A percentile compares a stretch with the other conserved stretches of the same genome.
phyloP scores from a whole-genome alignment of 2,329 filamentous ascomycete genomes.

The Fonsecaea erecta region DNA sequence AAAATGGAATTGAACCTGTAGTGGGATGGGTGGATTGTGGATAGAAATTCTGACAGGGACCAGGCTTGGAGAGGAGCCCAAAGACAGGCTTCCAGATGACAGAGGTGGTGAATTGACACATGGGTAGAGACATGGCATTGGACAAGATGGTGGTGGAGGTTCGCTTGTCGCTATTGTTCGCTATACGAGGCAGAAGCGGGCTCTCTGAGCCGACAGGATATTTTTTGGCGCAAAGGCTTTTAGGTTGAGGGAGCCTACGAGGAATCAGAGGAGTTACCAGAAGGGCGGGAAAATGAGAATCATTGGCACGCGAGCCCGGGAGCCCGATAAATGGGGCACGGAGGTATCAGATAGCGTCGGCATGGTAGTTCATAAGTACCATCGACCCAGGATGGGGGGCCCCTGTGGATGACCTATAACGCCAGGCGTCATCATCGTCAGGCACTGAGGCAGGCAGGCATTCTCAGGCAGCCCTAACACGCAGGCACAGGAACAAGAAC shows the following conservation, averaged over 20 bases:
- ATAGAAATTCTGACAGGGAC: conserved; percentile 29
- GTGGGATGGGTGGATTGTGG: conserved; percentile 25
- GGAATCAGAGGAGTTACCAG: not conserved
- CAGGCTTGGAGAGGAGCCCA: conserved; percentile 17
- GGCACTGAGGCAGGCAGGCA: not conserved
- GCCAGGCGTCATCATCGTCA: not conserved
- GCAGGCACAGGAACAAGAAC: not conserved
- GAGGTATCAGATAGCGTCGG: not conserved
- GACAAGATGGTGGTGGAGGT: conserved; percentile 4
- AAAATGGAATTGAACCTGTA: conserved; percentile 9
- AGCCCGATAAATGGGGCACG: not conserved
- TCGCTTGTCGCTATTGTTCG: conserved; percentile 4
- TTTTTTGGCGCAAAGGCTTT: not conserved
- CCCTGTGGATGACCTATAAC: not conserved
- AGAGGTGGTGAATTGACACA: conserved; percentile 18
- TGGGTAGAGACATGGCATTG: conserved; percentile 15
- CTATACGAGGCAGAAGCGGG: conserved; percentile 19
- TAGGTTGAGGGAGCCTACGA: conserved; percentile 2
- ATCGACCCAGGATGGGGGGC: not conserved
- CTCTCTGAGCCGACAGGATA: not conserved
- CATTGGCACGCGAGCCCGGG: conserved; percentile 15
- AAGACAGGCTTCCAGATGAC: conserved; percentile 8
- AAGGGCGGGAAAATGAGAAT: conserved; percentile 1
- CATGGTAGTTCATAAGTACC: not conserved
- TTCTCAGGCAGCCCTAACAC: not conserved